Evolutionary conservation across 306 rosid species (phyloP).

Genomic region (Arachis hypogaea): DNA sequence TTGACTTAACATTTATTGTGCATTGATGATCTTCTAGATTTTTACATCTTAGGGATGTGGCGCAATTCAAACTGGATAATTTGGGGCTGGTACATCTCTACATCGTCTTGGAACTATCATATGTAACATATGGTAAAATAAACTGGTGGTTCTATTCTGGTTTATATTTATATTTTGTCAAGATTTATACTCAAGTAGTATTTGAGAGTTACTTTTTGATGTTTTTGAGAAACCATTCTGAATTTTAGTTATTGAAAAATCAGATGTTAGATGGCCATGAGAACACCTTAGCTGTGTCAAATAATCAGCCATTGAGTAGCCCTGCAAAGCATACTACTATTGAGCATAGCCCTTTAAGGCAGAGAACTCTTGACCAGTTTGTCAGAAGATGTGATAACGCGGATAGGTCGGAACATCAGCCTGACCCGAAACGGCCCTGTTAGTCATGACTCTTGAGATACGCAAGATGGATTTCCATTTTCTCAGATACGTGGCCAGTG

Average conservation of each 20-base stretch:
- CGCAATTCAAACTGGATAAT: conserved; percentile 90
- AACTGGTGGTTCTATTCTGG: conserved; percentile 25
- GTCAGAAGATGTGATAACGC: conserved; percentile 41
- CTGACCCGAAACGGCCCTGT: conserved; percentile 58
- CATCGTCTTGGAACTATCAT: conserved; percentile 11
- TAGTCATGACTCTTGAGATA: conserved; percentile 39
- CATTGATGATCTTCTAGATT: conserved; percentile 26
- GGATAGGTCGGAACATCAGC: conserved; percentile 45
- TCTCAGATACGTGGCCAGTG: too few relatives aligned
- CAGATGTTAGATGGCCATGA: conserved; percentile 98
- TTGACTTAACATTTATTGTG: conserved; percentile 24
- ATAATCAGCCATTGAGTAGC: conserved; percentile 32
- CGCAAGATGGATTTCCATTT: conserved; percentile 24
- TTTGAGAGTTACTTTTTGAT: too few relatives aligned
- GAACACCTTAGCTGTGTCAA: conserved; percentile 66
- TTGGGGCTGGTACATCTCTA: conserved; percentile 77
- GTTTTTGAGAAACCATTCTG: too few relatives aligned
- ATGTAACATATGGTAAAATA: conserved; percentile 20
- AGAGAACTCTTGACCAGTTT: conserved; percentile 71
- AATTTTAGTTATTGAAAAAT: conserved; percentile 17
- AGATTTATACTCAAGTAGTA: conserved; percentile 5
- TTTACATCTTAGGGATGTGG: conserved; percentile 76
- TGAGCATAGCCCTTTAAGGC: conserved; percentile 68
- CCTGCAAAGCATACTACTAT: conserved; percentile 57
- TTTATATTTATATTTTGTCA: conserved; percentile 23